Evolutionary conservation across 73 alveolate species (phyloP).

Genomic region (Paramecium tetraurelia): DNA sequence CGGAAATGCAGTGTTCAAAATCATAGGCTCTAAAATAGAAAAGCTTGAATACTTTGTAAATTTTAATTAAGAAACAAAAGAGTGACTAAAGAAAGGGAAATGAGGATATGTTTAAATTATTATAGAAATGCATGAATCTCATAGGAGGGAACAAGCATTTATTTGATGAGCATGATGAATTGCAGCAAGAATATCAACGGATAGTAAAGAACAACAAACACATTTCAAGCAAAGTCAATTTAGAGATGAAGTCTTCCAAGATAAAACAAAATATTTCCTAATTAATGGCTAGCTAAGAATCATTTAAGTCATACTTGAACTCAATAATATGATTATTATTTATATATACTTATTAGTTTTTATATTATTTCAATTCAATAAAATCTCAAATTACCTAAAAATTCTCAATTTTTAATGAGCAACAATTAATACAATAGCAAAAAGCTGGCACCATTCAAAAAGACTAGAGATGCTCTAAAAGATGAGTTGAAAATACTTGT

Average conservation of each 20-base stretch:
- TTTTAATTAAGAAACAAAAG: neutral
- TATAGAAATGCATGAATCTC: neutral
- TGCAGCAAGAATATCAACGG: neutral
- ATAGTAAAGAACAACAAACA: neutral
- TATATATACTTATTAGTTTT: neutral
- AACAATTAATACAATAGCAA: neutral
- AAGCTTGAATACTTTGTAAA: neutral
- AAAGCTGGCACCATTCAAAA: neutral
- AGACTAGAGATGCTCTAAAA: neutral
- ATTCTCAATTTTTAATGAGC: neutral
- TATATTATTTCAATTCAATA: neutral
- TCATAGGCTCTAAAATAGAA: neutral
- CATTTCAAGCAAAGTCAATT: neutral
- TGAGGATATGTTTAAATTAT: neutral
- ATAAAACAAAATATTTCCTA: neutral
- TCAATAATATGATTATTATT: neutral
- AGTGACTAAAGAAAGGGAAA: neutral
- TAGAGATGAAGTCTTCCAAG: neutral
- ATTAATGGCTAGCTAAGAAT: neutral
- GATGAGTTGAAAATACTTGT: neutral
- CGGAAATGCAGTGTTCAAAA: neutral
- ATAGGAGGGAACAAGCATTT: neutral
- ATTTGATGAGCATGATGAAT: neutral
- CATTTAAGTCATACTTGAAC: neutral
- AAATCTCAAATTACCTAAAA: neutral